Percentiles rank a stretch among this genome's conserved stretches.
Conservation (phyloP, 2,329 filamentous ascomycete genomes). For the Emmonsiellopsis sp. region DNA sequence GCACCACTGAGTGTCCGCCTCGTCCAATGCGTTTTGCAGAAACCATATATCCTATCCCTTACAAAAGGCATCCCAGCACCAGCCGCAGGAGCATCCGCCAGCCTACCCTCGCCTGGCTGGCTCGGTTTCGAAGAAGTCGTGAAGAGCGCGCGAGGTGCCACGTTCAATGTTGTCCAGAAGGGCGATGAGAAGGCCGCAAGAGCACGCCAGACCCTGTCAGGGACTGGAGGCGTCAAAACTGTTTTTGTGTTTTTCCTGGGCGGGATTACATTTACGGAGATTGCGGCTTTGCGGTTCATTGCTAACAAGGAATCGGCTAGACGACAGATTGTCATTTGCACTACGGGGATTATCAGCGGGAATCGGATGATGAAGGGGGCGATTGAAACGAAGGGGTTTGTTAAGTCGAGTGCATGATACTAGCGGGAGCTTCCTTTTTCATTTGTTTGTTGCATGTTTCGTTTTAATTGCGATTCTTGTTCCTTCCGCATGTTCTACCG, state of each 20-base stretch:
- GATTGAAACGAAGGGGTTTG: constrained; percentile 60
- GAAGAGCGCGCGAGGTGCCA: constrained; percentile 77
- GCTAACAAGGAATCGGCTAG: constrained; percentile 72
- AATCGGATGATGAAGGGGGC: constrained; percentile 80
- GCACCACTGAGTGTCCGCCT: constrained; percentile 85
- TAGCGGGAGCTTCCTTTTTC: neutral
- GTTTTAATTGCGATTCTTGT: neutral
- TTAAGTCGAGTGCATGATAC: neutral
- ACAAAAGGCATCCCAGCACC: constrained; percentile 53
- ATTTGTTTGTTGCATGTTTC: neutral
- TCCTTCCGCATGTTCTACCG: no score
- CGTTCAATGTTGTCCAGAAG: constrained; percentile 86
- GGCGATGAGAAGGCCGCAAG: constrained; percentile 89
- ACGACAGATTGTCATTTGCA: constrained; percentile 81
- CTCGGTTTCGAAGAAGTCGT: constrained; percentile 87
- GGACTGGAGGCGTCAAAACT: constrained; percentile 66
- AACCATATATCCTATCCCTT: constrained; percentile 67
- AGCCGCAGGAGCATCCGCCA: constrained; percentile 40
- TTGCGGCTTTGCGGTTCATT: constrained; percentile 86
- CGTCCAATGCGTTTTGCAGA: constrained; percentile 87
- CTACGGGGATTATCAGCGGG: constrained; percentile 84
- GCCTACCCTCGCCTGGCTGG: constrained; percentile 67
- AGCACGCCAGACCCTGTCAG: constrained; percentile 72
- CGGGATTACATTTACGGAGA: constrained; percentile 94
- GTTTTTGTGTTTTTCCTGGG: constrained; percentile 95